Conservation (phyloP, 345 rosid genomes). For the Dipteronia dyeriana region DNA sequence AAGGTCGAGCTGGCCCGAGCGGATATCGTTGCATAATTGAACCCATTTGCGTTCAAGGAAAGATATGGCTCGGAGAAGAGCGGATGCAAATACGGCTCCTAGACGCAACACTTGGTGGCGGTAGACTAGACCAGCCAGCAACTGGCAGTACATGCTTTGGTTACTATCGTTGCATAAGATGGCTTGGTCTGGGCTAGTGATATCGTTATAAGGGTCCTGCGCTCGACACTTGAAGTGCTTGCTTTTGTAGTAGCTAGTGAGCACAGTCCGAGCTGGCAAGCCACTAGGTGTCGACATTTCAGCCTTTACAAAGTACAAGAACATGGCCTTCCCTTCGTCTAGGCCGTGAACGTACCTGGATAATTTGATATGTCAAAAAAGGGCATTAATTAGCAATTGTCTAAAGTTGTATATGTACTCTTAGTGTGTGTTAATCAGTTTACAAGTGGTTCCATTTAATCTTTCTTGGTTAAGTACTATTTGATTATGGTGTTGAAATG, state of each 20-base stretch:
- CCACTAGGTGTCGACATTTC: constrained; percentile 66
- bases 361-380: constrained; percentile 15
- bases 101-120: constrained; percentile 56
- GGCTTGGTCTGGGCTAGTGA: constrained; percentile 57
- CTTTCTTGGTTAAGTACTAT: neutral
- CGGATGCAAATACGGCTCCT: constrained; percentile 69
- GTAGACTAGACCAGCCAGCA: constrained; percentile 56
- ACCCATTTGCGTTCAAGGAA: constrained; percentile 63
- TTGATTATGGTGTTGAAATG: neutral
- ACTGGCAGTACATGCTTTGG: constrained; percentile 80
- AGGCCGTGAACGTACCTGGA: constrained; percentile 54
- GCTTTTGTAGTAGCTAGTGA: constrained; percentile 74
- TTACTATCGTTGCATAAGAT: constrained; percentile 60
- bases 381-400: neutral
- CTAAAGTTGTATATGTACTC: neutral
- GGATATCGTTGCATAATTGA: constrained; percentile 53
- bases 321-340: constrained; percentile 75
- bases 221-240: constrained; percentile 60
- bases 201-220: constrained; percentile 50
- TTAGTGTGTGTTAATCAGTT: neutral
- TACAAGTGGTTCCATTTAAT: neutral
- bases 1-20: constrained; percentile 40
- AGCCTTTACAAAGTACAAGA: constrained; percentile 60
- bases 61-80: constrained; percentile 57
- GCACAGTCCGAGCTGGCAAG: constrained; percentile 61